These are phyloP conservation scores for Linnemannia exigua DNA, from an alignment of 192 early-diverging fungal genomes.

Conservation along the genomic window DNA sequence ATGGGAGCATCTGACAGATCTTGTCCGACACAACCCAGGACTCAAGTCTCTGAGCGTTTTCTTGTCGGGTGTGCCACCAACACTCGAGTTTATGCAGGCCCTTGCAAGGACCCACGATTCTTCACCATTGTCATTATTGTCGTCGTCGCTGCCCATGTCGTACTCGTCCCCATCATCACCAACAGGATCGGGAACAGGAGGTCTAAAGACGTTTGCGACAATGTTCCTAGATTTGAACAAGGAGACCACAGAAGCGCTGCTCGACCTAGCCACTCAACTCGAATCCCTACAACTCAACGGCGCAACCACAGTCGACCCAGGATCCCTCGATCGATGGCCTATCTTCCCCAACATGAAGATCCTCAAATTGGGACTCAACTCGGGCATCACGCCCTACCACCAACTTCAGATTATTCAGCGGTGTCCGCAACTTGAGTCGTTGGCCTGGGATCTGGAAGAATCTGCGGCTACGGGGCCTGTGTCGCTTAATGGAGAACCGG, in stretches of 20 bases:
- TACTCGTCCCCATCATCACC: neutral
- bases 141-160: neutral
- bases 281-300: neutral
- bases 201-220: neutral
- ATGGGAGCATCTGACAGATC: neutral
- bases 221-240: neutral
- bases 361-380: neutral
- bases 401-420: constrained; percentile 13
- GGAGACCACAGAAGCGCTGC: neutral
- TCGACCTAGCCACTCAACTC: neutral
- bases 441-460: neutral
- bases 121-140: neutral
- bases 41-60: neutral
- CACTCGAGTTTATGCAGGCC: neutral
- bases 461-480: neutral
- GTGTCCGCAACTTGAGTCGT: neutral
- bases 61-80: neutral
- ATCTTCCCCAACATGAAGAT: neutral
- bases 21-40: neutral
- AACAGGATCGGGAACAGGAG: neutral
- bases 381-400: constrained; percentile 4
- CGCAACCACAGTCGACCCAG: neutral
- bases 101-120: neutral
- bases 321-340: constrained; percentile 1
- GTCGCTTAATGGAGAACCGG: neutral